A percentile compares a stretch with the other conserved stretches of the same genome.
These are phyloP conservation scores for Cryptosporidium xiaoi DNA, from an alignment of 169 alveolate genomes.

Conservation along the genomic window DNA sequence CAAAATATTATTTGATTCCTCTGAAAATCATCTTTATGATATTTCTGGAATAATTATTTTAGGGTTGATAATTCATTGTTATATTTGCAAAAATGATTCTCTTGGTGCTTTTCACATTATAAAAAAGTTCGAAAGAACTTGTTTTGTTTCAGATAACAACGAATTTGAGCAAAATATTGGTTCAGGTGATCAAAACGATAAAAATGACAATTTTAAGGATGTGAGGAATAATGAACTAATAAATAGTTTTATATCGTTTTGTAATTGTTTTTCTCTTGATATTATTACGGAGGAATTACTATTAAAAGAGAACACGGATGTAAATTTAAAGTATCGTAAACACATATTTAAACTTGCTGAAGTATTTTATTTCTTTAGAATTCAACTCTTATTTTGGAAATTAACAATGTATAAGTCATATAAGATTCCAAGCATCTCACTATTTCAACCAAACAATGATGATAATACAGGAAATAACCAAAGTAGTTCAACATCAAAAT, in stretches of 20 bases:
- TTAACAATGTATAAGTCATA: constrained; percentile 47
- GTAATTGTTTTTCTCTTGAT: constrained; percentile 27
- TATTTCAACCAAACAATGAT: constrained; percentile 29
- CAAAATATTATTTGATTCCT: not conserved
- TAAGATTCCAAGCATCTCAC: constrained; percentile 15
- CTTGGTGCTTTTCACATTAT: constrained; percentile 22
- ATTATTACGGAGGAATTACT: not conserved
- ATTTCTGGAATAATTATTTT: constrained; percentile 35
- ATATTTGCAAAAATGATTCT: constrained; percentile 45
- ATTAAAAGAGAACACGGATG: not conserved
- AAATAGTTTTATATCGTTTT: constrained; percentile 35
- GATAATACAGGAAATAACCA: not conserved
- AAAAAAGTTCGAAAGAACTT: constrained; percentile 32
- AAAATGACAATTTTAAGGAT: constrained; percentile 1
- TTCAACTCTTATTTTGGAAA: constrained; percentile 51
- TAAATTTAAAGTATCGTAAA: constrained; percentile 9
- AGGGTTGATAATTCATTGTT: constrained; percentile 70
- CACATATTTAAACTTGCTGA: constrained; percentile 22
- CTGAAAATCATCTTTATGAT: constrained; percentile 39
- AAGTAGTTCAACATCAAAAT: no score
- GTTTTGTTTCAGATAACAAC: constrained; percentile 2
- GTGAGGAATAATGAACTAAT: not conserved
- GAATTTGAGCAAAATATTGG: not conserved
- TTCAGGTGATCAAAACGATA: not conserved
- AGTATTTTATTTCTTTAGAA: constrained; percentile 49